Evolutionary conservation across 2,329 filamentous ascomycete genomes (phyloP).

Genomic region (Aspergillus pseudonomiae): DNA sequence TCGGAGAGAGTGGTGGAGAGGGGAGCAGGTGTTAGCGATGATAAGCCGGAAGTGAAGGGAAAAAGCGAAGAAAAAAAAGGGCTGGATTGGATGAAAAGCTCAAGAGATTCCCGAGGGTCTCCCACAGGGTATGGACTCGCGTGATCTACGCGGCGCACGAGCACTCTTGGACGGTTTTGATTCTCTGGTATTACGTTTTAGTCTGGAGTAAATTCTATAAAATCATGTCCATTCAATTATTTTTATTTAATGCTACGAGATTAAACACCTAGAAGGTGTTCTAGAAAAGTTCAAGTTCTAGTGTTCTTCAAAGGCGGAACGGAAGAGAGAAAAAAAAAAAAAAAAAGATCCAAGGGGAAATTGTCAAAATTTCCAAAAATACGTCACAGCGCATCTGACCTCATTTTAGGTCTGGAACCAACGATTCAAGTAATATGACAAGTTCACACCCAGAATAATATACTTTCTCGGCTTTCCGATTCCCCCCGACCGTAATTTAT

Average conservation of each 20-base stretch:
- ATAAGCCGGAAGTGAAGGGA: slow-evolving; percentile 23
- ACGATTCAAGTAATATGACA: not conserved
- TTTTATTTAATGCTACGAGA: not conserved
- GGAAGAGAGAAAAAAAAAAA: not conserved
- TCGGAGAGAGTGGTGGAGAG: slow-evolving; percentile 23
- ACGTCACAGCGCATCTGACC: slow-evolving; percentile 1
- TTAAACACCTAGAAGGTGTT: not conserved
- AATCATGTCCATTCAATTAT: not conserved
- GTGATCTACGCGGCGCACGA: slow-evolving; percentile 24
- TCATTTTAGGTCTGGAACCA: not conserved
- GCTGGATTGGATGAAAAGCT: slow-evolving; percentile 4
- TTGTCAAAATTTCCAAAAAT: not conserved
- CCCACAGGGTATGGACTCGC: slow-evolving; percentile 16
- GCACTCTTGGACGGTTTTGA: not conserved
- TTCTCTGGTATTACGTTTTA: not conserved
- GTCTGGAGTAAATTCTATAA: too few relatives aligned
- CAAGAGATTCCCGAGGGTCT: slow-evolving; percentile 19
- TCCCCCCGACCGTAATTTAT: not conserved
- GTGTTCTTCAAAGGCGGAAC: not conserved
- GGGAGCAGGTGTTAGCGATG: slow-evolving; percentile 22
- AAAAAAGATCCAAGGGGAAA: not conserved
- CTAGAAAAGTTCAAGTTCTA: not conserved
- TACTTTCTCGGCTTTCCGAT: slow-evolving; percentile 1
- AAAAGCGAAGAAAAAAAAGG: slow-evolving; percentile 19
- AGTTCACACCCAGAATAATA: not conserved